Conservation (phyloP, 2,329 filamentous ascomycete species). For the Venturiaceae sp. region DNA sequence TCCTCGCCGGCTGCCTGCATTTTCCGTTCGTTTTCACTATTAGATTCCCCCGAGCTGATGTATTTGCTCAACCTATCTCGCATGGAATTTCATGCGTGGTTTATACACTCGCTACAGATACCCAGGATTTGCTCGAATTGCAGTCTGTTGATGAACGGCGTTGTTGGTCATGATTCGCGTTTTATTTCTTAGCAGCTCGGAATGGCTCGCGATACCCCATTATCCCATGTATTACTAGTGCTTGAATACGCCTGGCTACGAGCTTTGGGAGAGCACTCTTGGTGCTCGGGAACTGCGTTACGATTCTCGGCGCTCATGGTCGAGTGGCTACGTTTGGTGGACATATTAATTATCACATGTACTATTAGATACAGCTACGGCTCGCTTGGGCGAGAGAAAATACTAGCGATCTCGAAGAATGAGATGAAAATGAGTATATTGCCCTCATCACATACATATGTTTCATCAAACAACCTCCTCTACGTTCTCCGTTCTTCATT, state of each 20-base stretch:
- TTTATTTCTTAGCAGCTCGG: not conserved
- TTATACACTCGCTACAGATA: slow-evolving; percentile 14
- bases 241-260: not conserved
- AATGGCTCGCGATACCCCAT: slow-evolving; percentile 4
- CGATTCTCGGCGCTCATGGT: not conserved
- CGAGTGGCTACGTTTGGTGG: not conserved
- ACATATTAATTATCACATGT: not conserved
- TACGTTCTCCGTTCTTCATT: not conserved
- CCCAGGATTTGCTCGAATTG: slow-evolving; percentile 4
- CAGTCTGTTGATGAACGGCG: not conserved
- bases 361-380: not conserved
- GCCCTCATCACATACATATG: not conserved
- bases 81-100: not conserved
- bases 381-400: not conserved
- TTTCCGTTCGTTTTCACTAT: not conserved
- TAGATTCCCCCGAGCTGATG: not conserved
- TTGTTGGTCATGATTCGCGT: not conserved
- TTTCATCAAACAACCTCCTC: not conserved
- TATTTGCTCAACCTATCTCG: not conserved
- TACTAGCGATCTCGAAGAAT: not conserved
- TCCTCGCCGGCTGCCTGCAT: not conserved
- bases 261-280: not conserved
- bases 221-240: not conserved
- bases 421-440: not conserved
- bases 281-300: too few species aligned